Evolutionary conservation across 257 asterid genomes (phyloP), one percentile per base, ranked within the genome.

Genomic region (Ophiorrhiza pumila): DNA sequence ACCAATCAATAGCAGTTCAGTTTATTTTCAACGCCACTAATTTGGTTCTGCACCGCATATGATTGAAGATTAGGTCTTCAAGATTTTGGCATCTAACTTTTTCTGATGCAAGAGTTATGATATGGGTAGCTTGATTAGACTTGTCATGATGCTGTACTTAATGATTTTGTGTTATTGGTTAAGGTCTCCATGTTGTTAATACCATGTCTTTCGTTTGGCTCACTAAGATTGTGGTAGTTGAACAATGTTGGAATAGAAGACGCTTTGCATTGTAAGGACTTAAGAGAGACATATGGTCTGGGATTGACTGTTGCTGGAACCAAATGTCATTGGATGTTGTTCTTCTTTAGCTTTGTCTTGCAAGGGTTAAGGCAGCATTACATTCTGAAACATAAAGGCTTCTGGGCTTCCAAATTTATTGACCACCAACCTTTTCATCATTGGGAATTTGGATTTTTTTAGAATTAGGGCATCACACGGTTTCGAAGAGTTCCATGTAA

Each of bases 101-200:
- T 17, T 17, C 1, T 55, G 34, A 2, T 55, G 14, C 10, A 23
- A 9, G 60, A 55, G 32, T 23, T 32, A n/a, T 55, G 31, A n/a
- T 53, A 53, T 23, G n/a, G 60, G n/a, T 53, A 53, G 13, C 59
- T 53, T 53, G 29, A 22, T 20, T 27, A 23, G 34, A 45, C 57
- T 45, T 25, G n/a, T 25, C 39, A 42, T 49, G 10, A 22, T 46
- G 71, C 29, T 18, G 29, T 59, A 46, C 29, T 34, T 32, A 22
- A 67, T 67, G 56, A 43, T 45, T 65, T 27, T 42, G 14, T 13
- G 35, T 57, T 27, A 25, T 66, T 45, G 41, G 71, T 25, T 66
- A 45, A 27, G 57, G 39, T 45, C 37, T 37, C 32, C 45, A 50
- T 27, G 59, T 46, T 25, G 23, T 15, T 27, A 45, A 39, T 66